Base-by-base conservation (phyloP, 1,284 basidiomycete genomes). In the Ganoderma lucidum region DNA sequence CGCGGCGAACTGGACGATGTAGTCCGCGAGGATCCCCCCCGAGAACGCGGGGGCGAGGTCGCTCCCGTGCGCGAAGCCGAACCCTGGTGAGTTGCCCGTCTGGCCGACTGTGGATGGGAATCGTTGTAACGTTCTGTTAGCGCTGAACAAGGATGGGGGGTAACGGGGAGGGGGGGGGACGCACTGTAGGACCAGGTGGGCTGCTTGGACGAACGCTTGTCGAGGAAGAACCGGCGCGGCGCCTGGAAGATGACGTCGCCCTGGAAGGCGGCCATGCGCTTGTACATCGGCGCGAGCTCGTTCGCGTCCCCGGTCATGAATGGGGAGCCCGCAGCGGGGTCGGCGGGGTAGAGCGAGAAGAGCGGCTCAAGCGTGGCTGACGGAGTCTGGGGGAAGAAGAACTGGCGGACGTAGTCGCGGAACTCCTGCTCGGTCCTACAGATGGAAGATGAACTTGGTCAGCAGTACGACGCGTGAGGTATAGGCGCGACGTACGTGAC, bases 121-220 rank as follows among this genome's bases (percentile, higher is more conserved):
- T 9, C 6, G 8, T 51, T 2, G 48, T 12, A 12, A 28, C 48
- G 48, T 6, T 8, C 8, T 51, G 48, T 51, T 23, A 51, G 48
- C 23, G 4, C 23, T 6, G 48, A 23, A 12, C 23, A 2, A 12
- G 48, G 1, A 6, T 8, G n/a, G 48, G 19, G n/a, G n/a, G n/a
- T n/a, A n/a, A n/a, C n/a, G 23, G 12, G 0, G 48, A 4, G n/a
- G 23, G 3, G 23, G 12, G 4, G n/a, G 45, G 19, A 28, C 80
- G 58, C 71, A 87, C 85, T 35, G 73, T 80, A 89, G 0, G 82
- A 81, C 84, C 85, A 88, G 0, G 81, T 80, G 15, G 79, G 78
- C 70, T 86, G 85, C 62, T 83, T 83, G 1, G 75, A 78, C 0
- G 83, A 79, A 0, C 77, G 78, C 28, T 80, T 75, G 45, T 85